Conservation (phyloP, 1,139 yeast genomes). For the Blastobotrys buckinghamii region DNA sequence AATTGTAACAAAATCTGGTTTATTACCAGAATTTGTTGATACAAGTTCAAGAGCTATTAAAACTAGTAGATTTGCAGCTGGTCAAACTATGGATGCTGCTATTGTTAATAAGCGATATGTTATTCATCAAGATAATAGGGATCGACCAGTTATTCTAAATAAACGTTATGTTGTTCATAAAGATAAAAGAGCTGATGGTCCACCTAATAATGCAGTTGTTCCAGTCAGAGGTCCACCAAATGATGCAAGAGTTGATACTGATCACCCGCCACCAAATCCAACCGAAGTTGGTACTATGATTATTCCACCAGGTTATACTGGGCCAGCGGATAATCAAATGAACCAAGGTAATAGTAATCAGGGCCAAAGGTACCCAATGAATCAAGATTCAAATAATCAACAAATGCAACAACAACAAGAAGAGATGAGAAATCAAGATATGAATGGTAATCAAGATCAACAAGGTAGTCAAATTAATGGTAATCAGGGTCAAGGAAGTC, state of each 20-base stretch:
- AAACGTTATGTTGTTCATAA: not conserved
- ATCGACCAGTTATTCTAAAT: too few relatives aligned
- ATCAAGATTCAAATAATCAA: not conserved
- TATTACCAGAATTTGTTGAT: not conserved
- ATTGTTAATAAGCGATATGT: not conserved
- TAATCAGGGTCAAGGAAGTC: too few relatives aligned
- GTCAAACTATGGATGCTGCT: not conserved
- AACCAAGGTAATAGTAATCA: not conserved
- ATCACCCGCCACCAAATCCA: conserved; percentile 4
- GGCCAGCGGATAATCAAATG: not conserved
- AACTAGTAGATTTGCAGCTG: not conserved
- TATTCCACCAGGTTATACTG: conserved; percentile 1
- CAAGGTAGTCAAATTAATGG: too few relatives aligned
- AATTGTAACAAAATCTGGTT: not conserved
- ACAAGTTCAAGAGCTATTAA: not conserved
- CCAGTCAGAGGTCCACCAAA: conserved; percentile 8
- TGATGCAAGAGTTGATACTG: conserved; percentile 1
- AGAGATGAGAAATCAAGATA: too few relatives aligned
- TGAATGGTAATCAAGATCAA: too few relatives aligned
- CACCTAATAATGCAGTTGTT: not conserved
- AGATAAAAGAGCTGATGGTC: not conserved
- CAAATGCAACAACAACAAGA: not conserved
- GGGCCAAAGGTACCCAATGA: not conserved
- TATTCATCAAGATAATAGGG: not conserved
- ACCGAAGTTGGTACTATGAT: not conserved